Base-by-base conservation (phyloP, 164 flowering plant genomes). In the Tinospora cordifolia region DNA sequence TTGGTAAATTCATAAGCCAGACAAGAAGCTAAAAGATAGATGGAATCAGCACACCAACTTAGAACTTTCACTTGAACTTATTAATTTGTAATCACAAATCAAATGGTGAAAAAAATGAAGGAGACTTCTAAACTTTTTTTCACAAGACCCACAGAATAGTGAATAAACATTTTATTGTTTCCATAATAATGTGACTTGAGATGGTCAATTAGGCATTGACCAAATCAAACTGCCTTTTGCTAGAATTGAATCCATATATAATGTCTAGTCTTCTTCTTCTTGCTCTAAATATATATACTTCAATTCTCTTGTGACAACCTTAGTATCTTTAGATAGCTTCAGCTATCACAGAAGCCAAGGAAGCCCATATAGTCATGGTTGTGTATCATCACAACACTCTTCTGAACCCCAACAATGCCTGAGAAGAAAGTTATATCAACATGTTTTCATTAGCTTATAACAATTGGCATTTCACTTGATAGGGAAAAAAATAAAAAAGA, bases 281-380 rank as follows among this genome's bases (percentile, higher is more conserved):
- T n/a, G 47, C 10, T 46, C 24, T 7, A 24, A n/a, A 3, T 21
- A 59, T 59, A 9, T 22, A 17, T 65, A 17, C 7, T 9, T 68
- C 44, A 27, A 4, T 27, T 54, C 26, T 30, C 24, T 13, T 54
- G 24, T 54, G 24, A 54, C 62, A 17, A 21, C 22, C 24, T 59
- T 14, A 25, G 59, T 14, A 3, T n/a, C 40, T 67, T 30, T 30
- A 30, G 36, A 30, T 30, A 30, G 36, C 24, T 63, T 47, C 21
- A 72, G 69, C 90, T 92, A 82, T 84, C 83, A 68, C 98, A 91
- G 58, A 91, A 87, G 22, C 73, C 76, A 39, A 90, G 73, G 54
- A 94, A 94, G 54, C 99, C 98, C 99, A 94, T 94, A 85, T 90
- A 90, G 70, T 92, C 97, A 58, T 92, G 90, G 21, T 84, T 71